Conservation (phyloP, 768 basidiomycete genomes). For the Royoungia palumana region DNA sequence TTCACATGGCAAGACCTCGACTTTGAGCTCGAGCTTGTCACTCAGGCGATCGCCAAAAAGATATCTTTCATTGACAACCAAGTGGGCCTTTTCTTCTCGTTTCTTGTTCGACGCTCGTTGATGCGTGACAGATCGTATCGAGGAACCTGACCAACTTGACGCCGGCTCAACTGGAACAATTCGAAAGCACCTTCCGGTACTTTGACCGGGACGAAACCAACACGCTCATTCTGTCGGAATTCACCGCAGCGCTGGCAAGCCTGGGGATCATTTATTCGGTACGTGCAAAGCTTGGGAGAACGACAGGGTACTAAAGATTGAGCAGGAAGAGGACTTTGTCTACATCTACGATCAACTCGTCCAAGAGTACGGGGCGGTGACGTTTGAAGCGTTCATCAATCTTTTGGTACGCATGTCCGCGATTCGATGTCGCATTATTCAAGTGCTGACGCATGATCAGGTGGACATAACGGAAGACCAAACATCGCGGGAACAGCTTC, state of each 20-base stretch:
- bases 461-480: slow-evolving; percentile 97
- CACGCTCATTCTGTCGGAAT: slow-evolving; percentile 78
- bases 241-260: slow-evolving; percentile 92
- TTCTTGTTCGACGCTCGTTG: slow-evolving; percentile 4
- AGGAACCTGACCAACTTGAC: slow-evolving; percentile 92
- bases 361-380: slow-evolving; percentile 81
- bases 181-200: slow-evolving; percentile 95
- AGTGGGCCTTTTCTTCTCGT: slow-evolving; percentile 37
- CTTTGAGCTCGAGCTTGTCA: slow-evolving; percentile 83
- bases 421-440: background rate
- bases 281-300: slow-evolving; percentile 15
- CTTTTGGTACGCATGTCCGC: slow-evolving; percentile 63
- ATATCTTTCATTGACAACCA: slow-evolving; percentile 97
- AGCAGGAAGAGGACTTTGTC: slow-evolving; percentile 82
- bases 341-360: slow-evolving; percentile 78
- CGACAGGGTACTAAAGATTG: background rate
- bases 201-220: slow-evolving; percentile 94
- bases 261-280: slow-evolving; percentile 91
- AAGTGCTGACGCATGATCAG: slow-evolving; percentile 37
- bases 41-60: slow-evolving; percentile 81
- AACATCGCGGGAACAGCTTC: slow-evolving; percentile 86
- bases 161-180: slow-evolving; percentile 93
- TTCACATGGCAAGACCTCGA: slow-evolving; percentile 86
- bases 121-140: slow-evolving; percentile 72
- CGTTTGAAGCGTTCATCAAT: slow-evolving; percentile 92